These are phyloP conservation scores for Haberlea rhodopensis DNA, from an alignment of 257 asterid genomes.

Conservation along the genomic window DNA sequence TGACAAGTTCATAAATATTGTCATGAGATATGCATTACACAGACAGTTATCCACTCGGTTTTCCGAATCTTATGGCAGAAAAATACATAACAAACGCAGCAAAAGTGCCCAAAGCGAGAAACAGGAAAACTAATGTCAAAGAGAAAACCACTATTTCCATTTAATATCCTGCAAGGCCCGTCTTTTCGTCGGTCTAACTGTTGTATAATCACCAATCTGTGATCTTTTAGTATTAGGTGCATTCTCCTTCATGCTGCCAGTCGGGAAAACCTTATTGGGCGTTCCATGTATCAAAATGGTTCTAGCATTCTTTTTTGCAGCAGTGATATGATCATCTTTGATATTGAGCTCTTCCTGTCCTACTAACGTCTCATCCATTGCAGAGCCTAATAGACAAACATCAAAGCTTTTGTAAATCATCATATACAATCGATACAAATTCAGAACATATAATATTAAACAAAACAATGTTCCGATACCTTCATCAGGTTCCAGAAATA, in stretches of 20 bases:
- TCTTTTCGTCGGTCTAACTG: constrained; percentile 50
- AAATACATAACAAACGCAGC: no score
- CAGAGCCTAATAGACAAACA: constrained; percentile 25
- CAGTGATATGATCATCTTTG: constrained; percentile 1
- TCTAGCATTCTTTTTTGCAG: constrained; percentile 40
- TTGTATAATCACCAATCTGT: constrained; percentile 39
- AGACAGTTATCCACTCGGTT: not conserved
- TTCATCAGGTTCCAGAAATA: constrained; percentile 9
- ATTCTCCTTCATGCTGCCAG: constrained; percentile 59
- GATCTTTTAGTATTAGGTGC: constrained; percentile 35
- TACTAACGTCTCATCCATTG: constrained; percentile 14
- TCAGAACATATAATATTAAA: not conserved
- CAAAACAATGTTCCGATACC: not conserved
- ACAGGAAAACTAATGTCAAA: no score
- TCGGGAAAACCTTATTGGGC: constrained; percentile 40
- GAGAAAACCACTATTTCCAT: constrained; percentile 30
- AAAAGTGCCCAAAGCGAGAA: no score
- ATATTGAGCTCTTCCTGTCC: constrained; percentile 22
- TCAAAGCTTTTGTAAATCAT: not conserved
- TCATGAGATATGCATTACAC: not conserved
- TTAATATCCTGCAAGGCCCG: constrained; percentile 47
- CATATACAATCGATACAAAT: constrained; percentile 7
- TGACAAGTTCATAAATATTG: not conserved
- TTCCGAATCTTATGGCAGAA: not conserved
- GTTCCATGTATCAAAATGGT: constrained; percentile 67